Conservation (phyloP, 2,329 filamentous ascomycete genomes). For the Claviceps humidiphila region DNA sequence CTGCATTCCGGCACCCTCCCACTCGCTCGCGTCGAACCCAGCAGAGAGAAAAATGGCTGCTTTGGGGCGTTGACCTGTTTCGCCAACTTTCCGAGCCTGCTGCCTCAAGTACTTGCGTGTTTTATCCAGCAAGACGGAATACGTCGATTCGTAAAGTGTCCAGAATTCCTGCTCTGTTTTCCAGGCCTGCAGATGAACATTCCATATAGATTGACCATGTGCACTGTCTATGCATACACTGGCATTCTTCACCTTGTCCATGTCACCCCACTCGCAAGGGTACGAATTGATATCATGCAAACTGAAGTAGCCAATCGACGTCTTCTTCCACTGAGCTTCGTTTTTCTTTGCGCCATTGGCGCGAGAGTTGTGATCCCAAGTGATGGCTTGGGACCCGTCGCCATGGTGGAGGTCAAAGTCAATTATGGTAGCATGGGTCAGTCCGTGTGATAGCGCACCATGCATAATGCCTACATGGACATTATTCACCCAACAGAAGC, state of each 20-base stretch:
- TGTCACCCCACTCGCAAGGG: slow-evolving; percentile 87
- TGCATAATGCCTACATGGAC: slow-evolving; percentile 95
- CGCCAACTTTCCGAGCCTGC: slow-evolving; percentile 54
- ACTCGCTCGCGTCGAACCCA: slow-evolving; percentile 93
- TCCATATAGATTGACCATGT: slow-evolving; percentile 91
- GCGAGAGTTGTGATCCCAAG: slow-evolving; percentile 78
- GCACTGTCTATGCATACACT: slow-evolving; percentile 90
- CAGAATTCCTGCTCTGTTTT: slow-evolving; percentile 76
- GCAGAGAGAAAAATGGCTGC: slow-evolving; percentile 90
- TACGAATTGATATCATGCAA: slow-evolving; percentile 98
- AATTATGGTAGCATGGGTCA: slow-evolving; percentile 88
- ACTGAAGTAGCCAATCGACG: slow-evolving; percentile 89
- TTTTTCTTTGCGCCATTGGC: slow-evolving; percentile 52
- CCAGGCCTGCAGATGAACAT: slow-evolving; percentile 86
- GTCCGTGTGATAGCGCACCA: slow-evolving; percentile 65
- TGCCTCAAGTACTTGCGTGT: slow-evolving; percentile 60
- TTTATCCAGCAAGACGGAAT: slow-evolving; percentile 66
- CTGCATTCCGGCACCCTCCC: slow-evolving; percentile 88
- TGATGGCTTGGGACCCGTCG: slow-evolving; percentile 88
- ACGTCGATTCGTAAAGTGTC: slow-evolving; percentile 70
- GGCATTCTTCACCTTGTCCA: slow-evolving; percentile 84
- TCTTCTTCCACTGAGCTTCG: slow-evolving; percentile 63
- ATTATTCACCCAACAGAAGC: slow-evolving; percentile 98
- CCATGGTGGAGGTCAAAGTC: slow-evolving; percentile 89
- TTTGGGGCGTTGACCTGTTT: slow-evolving; percentile 50